Conservation (phyloP, 2,329 filamentous ascomycete genomes). For the Phoma herbarum region DNA sequence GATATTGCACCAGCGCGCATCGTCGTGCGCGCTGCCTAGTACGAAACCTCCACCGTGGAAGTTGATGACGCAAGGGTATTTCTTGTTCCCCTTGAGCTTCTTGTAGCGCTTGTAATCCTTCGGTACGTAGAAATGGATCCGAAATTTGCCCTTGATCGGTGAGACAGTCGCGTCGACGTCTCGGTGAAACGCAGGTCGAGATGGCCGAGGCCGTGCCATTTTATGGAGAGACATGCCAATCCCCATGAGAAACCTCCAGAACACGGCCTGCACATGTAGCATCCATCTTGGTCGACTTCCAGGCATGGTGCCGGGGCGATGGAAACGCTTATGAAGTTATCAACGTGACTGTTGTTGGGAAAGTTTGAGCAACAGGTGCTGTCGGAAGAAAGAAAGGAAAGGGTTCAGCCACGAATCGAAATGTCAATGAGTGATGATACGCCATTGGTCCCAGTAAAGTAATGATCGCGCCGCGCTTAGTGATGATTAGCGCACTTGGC, state of each 20-base stretch:
- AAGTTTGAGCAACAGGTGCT: slow-evolving; percentile 13
- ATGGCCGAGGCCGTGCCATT: slow-evolving; percentile 67
- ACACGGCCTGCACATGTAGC: slow-evolving; percentile 68
- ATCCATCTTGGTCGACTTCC: slow-evolving; percentile 62
- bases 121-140: slow-evolving; percentile 70
- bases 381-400: slow-evolving; percentile 7
- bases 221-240: slow-evolving; percentile 75
- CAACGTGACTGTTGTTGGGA: neutral
- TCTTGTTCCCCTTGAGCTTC: slow-evolving; percentile 53
- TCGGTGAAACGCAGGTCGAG: slow-evolving; percentile 67
- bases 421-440: slow-evolving; percentile 10
- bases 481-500: slow-evolving; percentile 14
- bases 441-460: slow-evolving; percentile 5
- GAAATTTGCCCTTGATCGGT: slow-evolving; percentile 57
- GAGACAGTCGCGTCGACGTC: slow-evolving; percentile 62
- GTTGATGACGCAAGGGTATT: slow-evolving; percentile 68
- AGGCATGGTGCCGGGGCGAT: slow-evolving; percentile 26
- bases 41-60: slow-evolving; percentile 73
- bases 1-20: slow-evolving; percentile 66
- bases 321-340: neutral
- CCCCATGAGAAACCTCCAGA: slow-evolving; percentile 73
- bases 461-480: slow-evolving; percentile 13
- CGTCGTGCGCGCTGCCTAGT: slow-evolving; percentile 66
- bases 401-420: slow-evolving; percentile 7
- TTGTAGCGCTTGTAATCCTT: slow-evolving; percentile 57